Conservation (phyloP, 768 basidiomycete genomes). For the Leccinum broughii region DNA sequence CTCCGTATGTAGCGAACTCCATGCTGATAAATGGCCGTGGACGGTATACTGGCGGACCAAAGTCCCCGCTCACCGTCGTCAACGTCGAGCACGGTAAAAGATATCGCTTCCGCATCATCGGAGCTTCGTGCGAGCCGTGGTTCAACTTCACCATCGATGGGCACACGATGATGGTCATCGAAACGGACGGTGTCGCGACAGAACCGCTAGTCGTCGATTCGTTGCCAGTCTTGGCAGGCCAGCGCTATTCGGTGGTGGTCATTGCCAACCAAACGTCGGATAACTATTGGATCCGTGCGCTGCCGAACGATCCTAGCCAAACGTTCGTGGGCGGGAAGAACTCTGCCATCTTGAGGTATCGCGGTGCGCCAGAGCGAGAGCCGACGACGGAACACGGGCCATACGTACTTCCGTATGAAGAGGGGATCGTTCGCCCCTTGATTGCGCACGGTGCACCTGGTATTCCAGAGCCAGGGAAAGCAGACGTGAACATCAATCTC, state of each 20-base stretch:
- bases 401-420: constrained; percentile 13
- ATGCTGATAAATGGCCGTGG: constrained; percentile 43
- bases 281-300: constrained; percentile 42
- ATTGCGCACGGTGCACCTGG: constrained; percentile 26
- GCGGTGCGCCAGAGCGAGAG: constrained; percentile 26
- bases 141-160: constrained; percentile 29
- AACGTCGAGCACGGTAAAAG: constrained; percentile 34
- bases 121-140: constrained; percentile 36
- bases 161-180: constrained; percentile 36
- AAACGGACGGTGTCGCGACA: constrained; percentile 42
- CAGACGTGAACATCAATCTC: constrained; percentile 29
- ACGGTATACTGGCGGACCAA: constrained; percentile 29
- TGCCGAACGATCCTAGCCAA: constrained; percentile 22
- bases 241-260: constrained; percentile 50
- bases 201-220: constrained; percentile 40
- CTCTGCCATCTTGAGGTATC: constrained; percentile 24
- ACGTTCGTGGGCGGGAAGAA: constrained; percentile 34
- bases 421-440: constrained; percentile 21
- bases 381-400: constrained; percentile 27
- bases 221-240: constrained; percentile 37
- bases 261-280: constrained; percentile 37
- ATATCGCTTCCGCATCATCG: constrained; percentile 41
- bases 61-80: constrained; percentile 33
- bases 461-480: constrained; percentile 18
- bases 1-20: constrained; percentile 22